phyloP scores from a whole-genome alignment of 75 land plant genomes.

The Pinus albicaulis region DNA sequence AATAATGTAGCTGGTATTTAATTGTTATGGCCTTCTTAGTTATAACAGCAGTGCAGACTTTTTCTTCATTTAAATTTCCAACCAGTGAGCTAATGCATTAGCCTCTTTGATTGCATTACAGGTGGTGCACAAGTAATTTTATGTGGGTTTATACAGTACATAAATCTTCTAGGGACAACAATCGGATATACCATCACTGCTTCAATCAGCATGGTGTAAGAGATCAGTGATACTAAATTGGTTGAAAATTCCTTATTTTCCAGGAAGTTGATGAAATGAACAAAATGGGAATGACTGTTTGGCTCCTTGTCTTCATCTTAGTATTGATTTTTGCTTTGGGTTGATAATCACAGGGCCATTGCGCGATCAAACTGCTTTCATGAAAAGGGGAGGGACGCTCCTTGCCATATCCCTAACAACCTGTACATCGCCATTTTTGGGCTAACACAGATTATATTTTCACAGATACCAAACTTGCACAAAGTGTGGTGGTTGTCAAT shows the following conservation, averaged over 20 bases:
- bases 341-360: constrained; percentile 37
- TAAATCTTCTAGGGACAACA: constrained; percentile 50
- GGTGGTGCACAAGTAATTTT: constrained; percentile 51
- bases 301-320: background rate
- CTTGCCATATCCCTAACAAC: constrained; percentile 39
- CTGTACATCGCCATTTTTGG: constrained; percentile 57
- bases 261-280: too few relatives aligned
- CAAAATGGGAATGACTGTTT: background rate
- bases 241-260: background rate
- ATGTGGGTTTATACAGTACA: constrained; percentile 64
- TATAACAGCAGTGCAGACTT: background rate
- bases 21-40: too few relatives aligned
- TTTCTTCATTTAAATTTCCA: background rate
- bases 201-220: constrained; percentile 83
- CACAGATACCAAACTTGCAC: constrained; percentile 71
- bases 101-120: constrained; percentile 9
- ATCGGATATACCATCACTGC: constrained; percentile 80
- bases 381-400: constrained; percentile 36
- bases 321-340: background rate
- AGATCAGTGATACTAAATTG: background rate
- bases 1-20: too few relatives aligned
- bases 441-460: constrained; percentile 45
- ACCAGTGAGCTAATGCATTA: background rate
- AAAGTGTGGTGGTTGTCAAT: constrained; percentile 69
- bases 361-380: constrained; percentile 70